A percentile compares a stretch with the other conserved stretches of the same genome.
phyloP scores from a whole-genome alignment of 495 filamentous ascomycete species.

The Cercophora sp. region DNA sequence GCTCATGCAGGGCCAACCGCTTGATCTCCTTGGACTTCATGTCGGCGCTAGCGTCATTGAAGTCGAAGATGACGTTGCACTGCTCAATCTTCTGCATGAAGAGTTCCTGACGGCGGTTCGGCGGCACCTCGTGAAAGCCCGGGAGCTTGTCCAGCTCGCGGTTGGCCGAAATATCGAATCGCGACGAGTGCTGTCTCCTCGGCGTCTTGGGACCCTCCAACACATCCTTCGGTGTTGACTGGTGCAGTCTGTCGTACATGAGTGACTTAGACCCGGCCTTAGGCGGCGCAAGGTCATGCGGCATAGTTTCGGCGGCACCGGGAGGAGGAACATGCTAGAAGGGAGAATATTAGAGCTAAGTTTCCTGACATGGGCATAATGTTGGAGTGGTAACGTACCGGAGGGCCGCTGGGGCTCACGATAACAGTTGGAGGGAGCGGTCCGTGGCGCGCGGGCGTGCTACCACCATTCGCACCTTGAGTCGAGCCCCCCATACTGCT shows the following conservation, averaged over 20 bases:
- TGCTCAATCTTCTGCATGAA: conserved; percentile 99
- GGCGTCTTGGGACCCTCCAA: conserved; percentile 93
- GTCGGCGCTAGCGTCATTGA: conserved; percentile 95
- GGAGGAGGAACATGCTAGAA: conserved; percentile 85
- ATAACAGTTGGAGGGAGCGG: conserved; percentile 84
- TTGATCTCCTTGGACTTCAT: conserved; percentile 99
- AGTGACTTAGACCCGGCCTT: conserved; percentile 81
- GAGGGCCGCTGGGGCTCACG: conserved; percentile 90
- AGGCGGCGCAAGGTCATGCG: conserved; percentile 91
- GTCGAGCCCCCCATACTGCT: conserved; percentile 30
- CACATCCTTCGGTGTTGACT: conserved; percentile 82
- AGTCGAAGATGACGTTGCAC: conserved; percentile 99
- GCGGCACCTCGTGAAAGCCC: conserved; percentile 97
- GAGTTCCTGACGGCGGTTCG: conserved; percentile 89
- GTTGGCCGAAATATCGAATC: conserved; percentile 96
- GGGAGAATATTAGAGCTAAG: conserved; percentile 21
- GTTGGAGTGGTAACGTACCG: too few species aligned
- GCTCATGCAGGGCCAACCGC: conserved; percentile 89
- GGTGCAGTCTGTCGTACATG: conserved; percentile 86
- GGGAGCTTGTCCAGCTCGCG: conserved; percentile 95
- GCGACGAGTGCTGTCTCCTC: conserved; percentile 92
- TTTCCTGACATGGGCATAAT: conserved; percentile 3
- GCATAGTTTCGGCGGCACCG: conserved; percentile 95
- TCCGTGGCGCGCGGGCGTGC: conserved; percentile 65
- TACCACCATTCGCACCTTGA: conserved; percentile 55